Conservation (phyloP, 176 grass and related monocot species). For the Olyra latifolia region DNA sequence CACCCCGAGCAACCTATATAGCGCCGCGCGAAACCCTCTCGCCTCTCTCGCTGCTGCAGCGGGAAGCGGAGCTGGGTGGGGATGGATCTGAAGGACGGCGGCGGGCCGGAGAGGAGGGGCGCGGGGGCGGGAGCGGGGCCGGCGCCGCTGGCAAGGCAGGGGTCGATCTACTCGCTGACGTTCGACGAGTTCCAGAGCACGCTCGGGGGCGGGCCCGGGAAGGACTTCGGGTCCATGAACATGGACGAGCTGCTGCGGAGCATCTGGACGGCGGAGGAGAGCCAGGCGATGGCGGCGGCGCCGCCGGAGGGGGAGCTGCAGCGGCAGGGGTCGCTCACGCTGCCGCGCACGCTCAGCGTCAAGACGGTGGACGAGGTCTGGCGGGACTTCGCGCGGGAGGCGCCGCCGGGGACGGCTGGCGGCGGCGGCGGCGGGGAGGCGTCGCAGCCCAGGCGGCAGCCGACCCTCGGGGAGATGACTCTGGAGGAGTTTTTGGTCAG, state of each 20-base stretch:
- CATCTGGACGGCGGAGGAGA: conserved; percentile 93
- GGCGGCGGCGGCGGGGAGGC: neutral
- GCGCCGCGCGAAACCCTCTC: conserved; percentile 7
- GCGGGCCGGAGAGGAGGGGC: conserved; percentile 12
- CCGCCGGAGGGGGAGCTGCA: conserved; percentile 36
- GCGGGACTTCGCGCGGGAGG: conserved; percentile 51
- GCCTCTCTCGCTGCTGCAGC: neutral
- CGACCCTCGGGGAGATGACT: conserved; percentile 81
- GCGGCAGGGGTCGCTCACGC: conserved; percentile 69
- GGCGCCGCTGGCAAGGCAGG: conserved; percentile 53
- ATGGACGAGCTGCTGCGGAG: conserved; percentile 89
- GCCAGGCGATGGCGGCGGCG: conserved; percentile 59
- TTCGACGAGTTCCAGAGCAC: conserved; percentile 89
- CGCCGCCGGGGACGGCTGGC: neutral
- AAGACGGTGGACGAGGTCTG: conserved; percentile 89
- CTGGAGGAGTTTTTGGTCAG: conserved; percentile 78
- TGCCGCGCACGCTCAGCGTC: conserved; percentile 69
- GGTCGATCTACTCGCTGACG: conserved; percentile 80
- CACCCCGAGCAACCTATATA: conserved; percentile 45
- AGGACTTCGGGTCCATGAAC: conserved; percentile 96
- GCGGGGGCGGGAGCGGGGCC: conserved; percentile 4
- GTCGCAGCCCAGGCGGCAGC: conserved; percentile 48
- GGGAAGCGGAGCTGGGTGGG: neutral
- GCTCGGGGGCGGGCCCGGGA: conserved; percentile 40
- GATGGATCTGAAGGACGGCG: conserved; percentile 42